These are phyloP conservation scores for Geranium incanum DNA, from an alignment of 441 rosid species.

Conservation along the genomic window DNA sequence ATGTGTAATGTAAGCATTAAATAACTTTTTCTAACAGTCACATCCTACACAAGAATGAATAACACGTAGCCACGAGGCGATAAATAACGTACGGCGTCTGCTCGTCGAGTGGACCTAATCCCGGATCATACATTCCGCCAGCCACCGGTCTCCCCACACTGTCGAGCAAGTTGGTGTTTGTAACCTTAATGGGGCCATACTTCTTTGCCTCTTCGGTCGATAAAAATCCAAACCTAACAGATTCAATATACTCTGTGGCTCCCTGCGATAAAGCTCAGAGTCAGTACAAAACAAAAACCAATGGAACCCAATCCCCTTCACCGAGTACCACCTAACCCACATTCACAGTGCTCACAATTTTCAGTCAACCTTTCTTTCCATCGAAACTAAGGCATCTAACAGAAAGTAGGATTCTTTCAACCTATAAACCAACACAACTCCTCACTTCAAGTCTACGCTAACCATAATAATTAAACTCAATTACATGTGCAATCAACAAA, in stretches of 20 bases:
- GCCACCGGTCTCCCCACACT: slow-evolving; percentile 23
- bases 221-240: slow-evolving; percentile 23
- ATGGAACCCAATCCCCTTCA: neutral
- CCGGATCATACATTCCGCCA: slow-evolving; percentile 25
- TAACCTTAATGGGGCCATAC: slow-evolving; percentile 21
- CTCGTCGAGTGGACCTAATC: slow-evolving; percentile 23
- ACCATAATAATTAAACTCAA: too few species aligned
- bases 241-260: slow-evolving; percentile 17
- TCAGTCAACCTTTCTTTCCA: slow-evolving; percentile 2
- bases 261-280: slow-evolving; percentile 19
- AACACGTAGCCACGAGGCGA: neutral
- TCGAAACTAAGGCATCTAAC: neutral
- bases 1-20: neutral
- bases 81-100: slow-evolving; percentile 16
- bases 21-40: neutral
- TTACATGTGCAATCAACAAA: too few species aligned
- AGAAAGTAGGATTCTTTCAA: neutral
- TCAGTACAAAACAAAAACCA: neutral
- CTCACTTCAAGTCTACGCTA: too few species aligned
- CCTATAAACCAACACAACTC: too few species aligned
- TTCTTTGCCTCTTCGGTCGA: slow-evolving; percentile 21
- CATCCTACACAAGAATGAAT: neutral
- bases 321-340: neutral
- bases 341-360: neutral
- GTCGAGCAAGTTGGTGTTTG: slow-evolving; percentile 21